Base-by-base conservation (phyloP, 139 green algal species). In the Protoeuglena noctilucae region DNA sequence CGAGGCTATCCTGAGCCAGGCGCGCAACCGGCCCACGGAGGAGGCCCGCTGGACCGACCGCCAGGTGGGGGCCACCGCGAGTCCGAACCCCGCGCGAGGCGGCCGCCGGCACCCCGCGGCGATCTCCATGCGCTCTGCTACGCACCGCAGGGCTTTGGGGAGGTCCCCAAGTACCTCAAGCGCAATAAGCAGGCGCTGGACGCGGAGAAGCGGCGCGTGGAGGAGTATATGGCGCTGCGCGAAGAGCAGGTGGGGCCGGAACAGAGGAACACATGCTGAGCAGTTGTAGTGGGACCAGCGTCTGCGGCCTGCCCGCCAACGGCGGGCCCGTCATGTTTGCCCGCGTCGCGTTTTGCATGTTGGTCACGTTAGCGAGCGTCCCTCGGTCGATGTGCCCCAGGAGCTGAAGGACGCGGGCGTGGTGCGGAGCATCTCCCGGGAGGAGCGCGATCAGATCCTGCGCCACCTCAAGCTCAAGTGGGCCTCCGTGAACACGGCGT, bases 401-500 rank as follows among this genome's bases (percentile, higher is more conserved):
- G 58, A 81, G 28, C 49, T 48, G 0, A 59, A 71, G 26, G 67
- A 73, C 12, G 34, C 34, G 7, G 34, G 34, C 7, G 34, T 43
- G 34, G 34, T 43, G 9, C 34, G 12, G 34, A 12, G 12, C 9
- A 7, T 43, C 34, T 7, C 7, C 9, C 34, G 9, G 12, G 34
- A 43, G 9, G 81, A 90, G 57, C 64, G 77, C 14, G 25, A 58
- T 7, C 55, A 86, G 52, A 68, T 94, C 27, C 60, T 94, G 41
- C 26, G 46, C 3, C 72, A 87, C 63, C 71, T 94, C 26, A 93
- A 94, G 75, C 48, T 62, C 30, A 93, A 93, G 67, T 94, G 81
- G 81, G 78, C 65, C 21, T 55, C 60, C 6, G 39, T 92, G 9
- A 94, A 94, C 62, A 66, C 64, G 18, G 74, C 71, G 1, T 94